Evolutionary conservation across 2,329 filamentous ascomycete genomes (phyloP).

Genomic region (Pyrenophora teres): DNA sequence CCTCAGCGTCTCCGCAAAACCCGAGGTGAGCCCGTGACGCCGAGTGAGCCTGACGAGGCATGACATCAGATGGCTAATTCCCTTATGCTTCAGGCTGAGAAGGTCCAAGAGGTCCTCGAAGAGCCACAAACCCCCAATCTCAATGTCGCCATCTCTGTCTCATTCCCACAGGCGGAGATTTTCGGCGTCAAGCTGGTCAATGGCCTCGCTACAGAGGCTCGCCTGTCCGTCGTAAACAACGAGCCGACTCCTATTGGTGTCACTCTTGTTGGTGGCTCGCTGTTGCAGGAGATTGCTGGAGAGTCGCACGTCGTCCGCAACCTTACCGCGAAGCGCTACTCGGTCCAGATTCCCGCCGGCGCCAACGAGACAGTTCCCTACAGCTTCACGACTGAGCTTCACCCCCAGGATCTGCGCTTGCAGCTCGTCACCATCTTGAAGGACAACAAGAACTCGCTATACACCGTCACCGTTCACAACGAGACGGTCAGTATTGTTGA

Average conservation of each 20-base stretch:
- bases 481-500: constrained; percentile 86
- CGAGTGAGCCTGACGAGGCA: constrained; percentile 31
- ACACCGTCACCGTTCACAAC: constrained; percentile 80
- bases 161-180: constrained; percentile 73
- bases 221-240: constrained; percentile 82
- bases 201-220: constrained; percentile 79
- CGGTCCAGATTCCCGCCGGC: constrained; percentile 73
- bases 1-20: constrained; percentile 66
- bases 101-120: constrained; percentile 58
- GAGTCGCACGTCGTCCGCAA: constrained; percentile 73
- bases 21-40: constrained; percentile 57
- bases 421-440: constrained; percentile 76
- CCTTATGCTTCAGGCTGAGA: constrained; percentile 37
- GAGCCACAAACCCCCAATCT: constrained; percentile 65
- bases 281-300: constrained; percentile 64
- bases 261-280: constrained; percentile 74
- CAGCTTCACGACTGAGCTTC: constrained; percentile 86
- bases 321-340: constrained; percentile 77
- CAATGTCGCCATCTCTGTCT: constrained; percentile 60
- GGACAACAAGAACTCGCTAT: constrained; percentile 68
- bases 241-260: constrained; percentile 77
- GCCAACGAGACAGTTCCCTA: constrained; percentile 78
- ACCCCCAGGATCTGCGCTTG: constrained; percentile 84
- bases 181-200: constrained; percentile 97
- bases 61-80: constrained; percentile 42